Conservation (phyloP, 345 rosid genomes). For the Chamaenerion angustifolium region DNA sequence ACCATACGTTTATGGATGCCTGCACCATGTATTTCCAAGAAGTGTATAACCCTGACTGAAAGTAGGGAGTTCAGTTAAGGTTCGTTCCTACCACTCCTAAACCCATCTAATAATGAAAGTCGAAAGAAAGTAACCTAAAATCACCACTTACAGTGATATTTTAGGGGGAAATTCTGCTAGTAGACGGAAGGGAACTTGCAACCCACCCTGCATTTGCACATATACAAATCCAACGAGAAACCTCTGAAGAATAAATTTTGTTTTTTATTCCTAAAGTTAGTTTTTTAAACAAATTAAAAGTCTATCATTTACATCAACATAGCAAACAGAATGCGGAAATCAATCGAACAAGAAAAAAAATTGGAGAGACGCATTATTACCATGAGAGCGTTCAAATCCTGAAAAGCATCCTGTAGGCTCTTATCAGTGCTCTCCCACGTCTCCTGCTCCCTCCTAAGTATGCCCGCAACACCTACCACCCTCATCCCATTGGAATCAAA, state of each 20-base stretch:
- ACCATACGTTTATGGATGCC: too few relatives aligned
- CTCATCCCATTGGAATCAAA: conserved; percentile 68
- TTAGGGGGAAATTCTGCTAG: background rate
- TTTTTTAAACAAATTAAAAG: too few relatives aligned
- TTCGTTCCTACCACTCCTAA: background rate
- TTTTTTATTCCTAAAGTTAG: too few relatives aligned
- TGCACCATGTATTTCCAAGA: too few relatives aligned
- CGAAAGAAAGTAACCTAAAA: background rate
- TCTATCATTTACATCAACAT: too few relatives aligned
- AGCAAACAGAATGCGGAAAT: too few relatives aligned
- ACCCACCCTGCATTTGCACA: background rate
- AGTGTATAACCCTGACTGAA: too few relatives aligned
- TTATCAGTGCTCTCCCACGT: conserved; percentile 90
- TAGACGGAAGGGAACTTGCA: too few relatives aligned
- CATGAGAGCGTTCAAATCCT: conserved; percentile 91
- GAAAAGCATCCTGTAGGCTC: conserved; percentile 93
- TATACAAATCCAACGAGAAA: background rate
- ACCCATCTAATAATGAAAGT: background rate
- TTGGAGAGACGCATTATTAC: conserved; percentile 15
- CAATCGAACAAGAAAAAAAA: too few relatives aligned
- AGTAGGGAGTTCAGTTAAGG: too few relatives aligned
- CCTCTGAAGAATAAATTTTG: too few relatives aligned
- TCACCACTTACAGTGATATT: background rate
- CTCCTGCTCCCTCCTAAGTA: conserved; percentile 85
- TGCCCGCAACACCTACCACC: conserved; percentile 93